Conservation (phyloP, 768 basidiomycete species). For the Suillus fuscotomentosus region DNA sequence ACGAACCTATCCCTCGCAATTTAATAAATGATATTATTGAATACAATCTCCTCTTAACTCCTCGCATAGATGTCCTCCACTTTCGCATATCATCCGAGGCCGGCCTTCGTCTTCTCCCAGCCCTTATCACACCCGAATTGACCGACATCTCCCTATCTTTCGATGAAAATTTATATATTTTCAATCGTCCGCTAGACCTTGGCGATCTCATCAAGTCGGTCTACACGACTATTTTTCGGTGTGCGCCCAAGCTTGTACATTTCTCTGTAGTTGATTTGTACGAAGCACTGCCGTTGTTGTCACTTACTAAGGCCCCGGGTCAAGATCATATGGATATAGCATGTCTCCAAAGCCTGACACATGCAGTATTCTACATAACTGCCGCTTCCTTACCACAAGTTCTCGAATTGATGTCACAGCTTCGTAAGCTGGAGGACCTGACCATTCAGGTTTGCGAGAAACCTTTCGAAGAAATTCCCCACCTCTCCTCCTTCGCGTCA, state of each 20-base stretch:
- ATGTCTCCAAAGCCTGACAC: background rate
- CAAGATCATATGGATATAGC: background rate
- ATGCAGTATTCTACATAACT: background rate
- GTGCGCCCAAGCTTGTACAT: background rate
- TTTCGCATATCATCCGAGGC: background rate
- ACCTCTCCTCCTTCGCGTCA: background rate
- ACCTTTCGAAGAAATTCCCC: slow-evolving; percentile 1
- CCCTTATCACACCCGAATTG: background rate
- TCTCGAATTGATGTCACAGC: background rate
- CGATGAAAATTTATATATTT: background rate
- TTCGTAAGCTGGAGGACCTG: background rate
- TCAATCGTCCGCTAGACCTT: background rate
- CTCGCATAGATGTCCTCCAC: background rate
- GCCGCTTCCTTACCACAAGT: background rate
- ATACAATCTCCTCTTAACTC: background rate
- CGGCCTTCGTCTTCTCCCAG: slow-evolving; percentile 3
- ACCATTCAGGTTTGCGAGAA: background rate
- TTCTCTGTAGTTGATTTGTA: slow-evolving; percentile 2
- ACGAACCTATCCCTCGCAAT: background rate
- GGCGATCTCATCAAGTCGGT: background rate
- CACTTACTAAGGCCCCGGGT: background rate
- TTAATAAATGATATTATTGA: background rate
- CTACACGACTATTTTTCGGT: background rate
- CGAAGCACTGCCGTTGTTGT: background rate
- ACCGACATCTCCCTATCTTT: background rate